phyloP scores from a whole-genome alignment of 495 filamentous ascomycete genomes.

The Penicillium steckii region DNA sequence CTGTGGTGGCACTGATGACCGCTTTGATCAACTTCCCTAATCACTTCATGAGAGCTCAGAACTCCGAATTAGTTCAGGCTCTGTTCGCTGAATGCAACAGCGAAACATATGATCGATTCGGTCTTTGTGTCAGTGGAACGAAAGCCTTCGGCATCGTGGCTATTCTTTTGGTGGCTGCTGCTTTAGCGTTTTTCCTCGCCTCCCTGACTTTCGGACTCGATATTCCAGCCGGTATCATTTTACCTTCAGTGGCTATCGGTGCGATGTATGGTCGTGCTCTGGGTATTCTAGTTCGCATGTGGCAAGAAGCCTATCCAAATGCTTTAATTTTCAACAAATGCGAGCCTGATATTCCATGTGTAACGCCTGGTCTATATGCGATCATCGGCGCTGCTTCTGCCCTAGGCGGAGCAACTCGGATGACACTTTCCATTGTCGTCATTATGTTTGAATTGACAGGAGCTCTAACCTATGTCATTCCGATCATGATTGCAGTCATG shows the following conservation, averaged over 20 bases:
- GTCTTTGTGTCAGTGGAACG: conserved; percentile 78
- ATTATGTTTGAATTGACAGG: conserved; percentile 99
- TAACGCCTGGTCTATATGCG: conserved; percentile 93
- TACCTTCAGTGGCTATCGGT: conserved; percentile 96
- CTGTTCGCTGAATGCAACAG: conserved; percentile 89
- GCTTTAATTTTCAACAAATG: conserved; percentile 78
- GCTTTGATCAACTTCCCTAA: conserved; percentile 93
- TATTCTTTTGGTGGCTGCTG: conserved; percentile 73
- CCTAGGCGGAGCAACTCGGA: conserved; percentile 92
- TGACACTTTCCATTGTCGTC: conserved; percentile 95
- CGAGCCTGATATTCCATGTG: conserved; percentile 83
- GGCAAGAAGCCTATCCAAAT: conserved; percentile 75
- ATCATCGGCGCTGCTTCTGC: conserved; percentile 97
- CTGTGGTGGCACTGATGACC: conserved; percentile 70
- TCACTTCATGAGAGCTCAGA: conserved; percentile 89
- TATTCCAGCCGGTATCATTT: conserved; percentile 92
- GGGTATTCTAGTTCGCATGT: conserved; percentile 84
- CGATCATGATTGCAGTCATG: conserved; percentile 99
- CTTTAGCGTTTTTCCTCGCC: conserved; percentile 82
- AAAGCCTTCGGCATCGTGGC: conserved; percentile 71
- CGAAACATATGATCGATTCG: conserved; percentile 75
- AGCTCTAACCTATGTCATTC: conserved; percentile 92
- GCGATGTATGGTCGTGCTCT: conserved; percentile 89
- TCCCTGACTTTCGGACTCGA: conserved; percentile 94
- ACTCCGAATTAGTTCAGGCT: conserved; percentile 86